A percentile compares a stretch with the other conserved stretches of the same genome.
Evolutionary conservation across 768 basidiomycete genomes (phyloP).

Genomic region (Psilocybe cyanescens): DNA sequence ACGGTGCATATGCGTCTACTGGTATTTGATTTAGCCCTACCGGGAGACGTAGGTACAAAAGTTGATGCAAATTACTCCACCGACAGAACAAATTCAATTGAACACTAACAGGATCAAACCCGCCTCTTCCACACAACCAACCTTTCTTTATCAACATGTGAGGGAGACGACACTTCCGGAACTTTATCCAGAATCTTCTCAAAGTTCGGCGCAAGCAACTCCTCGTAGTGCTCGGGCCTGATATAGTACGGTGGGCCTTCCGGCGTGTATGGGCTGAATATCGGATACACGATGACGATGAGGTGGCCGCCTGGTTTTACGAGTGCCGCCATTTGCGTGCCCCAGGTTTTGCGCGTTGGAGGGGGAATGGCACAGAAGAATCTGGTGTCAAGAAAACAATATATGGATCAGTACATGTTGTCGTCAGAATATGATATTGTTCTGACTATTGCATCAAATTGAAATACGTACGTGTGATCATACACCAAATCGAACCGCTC

Average conservation of each 20-base stretch:
- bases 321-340: constrained; percentile 53
- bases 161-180: constrained; percentile 43
- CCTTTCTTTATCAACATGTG: constrained; percentile 51
- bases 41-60: too few relatives aligned
- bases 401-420: too few relatives aligned
- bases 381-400: constrained; percentile 29
- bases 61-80: not conserved
- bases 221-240: constrained; percentile 56
- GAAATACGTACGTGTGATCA: constrained; percentile 57
- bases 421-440: too few relatives aligned
- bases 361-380: constrained; percentile 80
- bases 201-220: constrained; percentile 55
- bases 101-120: too few relatives aligned
- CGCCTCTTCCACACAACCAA: constrained; percentile 55
- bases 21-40: too few relatives aligned
- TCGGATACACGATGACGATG: constrained; percentile 63
- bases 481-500: constrained; percentile 59
- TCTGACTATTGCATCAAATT: not conserved
- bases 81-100: not conserved
- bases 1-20: too few relatives aligned
- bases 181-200: constrained; percentile 39
- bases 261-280: constrained; percentile 40
- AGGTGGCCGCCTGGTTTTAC: constrained; percentile 67
- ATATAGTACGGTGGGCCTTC: constrained; percentile 69
- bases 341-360: constrained; percentile 56